Evolutionary conservation across 2,329 filamentous ascomycete species (phyloP).

Genomic region (Paraphoma chrysanthemicola): DNA sequence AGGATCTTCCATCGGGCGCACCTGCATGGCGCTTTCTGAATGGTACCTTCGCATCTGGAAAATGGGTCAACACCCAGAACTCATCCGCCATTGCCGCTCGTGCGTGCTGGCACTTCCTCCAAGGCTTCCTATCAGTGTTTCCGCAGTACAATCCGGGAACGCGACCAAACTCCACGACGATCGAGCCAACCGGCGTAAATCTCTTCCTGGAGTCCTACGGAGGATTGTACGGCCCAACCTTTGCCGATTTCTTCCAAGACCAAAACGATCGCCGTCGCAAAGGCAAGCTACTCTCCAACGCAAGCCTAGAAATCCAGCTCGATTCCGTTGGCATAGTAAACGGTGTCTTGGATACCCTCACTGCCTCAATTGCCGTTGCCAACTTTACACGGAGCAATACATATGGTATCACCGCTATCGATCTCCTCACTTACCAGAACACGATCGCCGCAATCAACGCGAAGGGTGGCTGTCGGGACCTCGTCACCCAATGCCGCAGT

Average conservation of each 20-base stretch:
- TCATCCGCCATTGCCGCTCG: conserved; percentile 64
- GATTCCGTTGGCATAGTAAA: conserved; percentile 73
- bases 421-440: conserved; percentile 58
- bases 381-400: conserved; percentile 69
- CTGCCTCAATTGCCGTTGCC: conserved; percentile 66
- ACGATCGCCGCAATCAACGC: conserved; percentile 56
- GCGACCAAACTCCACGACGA: conserved; percentile 41
- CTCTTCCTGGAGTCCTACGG: conserved; percentile 75
- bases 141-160: conserved; percentile 63
- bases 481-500: conserved; percentile 43
- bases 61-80: conserved; percentile 59
- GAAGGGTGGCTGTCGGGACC: conserved; percentile 60
- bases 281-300: conserved; percentile 55
- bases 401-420: conserved; percentile 67
- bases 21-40: conserved; percentile 59
- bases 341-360: conserved; percentile 70
- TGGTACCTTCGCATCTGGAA: conserved; percentile 69
- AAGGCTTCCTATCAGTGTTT: conserved; percentile 66
- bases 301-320: conserved; percentile 66
- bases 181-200: conserved; percentile 63
- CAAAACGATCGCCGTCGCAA: conserved; percentile 67
- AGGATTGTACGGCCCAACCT: conserved; percentile 72
- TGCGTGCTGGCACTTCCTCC: conserved; percentile 70
- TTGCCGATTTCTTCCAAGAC: conserved; percentile 64
- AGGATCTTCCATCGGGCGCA: conserved; percentile 34